These are phyloP conservation scores for Saccharomycopsis synnaedendra DNA, from an alignment of 805 yeast genomes.

Conservation along the genomic window DNA sequence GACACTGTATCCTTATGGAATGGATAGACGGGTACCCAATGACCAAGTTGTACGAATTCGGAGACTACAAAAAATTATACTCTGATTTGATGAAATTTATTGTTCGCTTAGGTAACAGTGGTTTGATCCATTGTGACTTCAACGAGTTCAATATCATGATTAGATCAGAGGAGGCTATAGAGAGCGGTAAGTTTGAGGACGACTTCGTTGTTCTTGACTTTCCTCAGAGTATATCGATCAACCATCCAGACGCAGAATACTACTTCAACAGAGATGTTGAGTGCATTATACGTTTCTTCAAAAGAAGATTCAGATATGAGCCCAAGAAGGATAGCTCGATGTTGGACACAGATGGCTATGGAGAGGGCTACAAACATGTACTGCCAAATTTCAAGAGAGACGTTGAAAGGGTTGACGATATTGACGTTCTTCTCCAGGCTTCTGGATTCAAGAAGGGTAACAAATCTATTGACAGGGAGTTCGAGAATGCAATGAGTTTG, in stretches of 20 bases:
- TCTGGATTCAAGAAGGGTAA: conserved; percentile 54
- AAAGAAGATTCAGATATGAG: conserved; percentile 59
- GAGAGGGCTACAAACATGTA: conserved; percentile 65
- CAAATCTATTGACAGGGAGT: conserved; percentile 21
- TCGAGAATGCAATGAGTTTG: conserved; percentile 18
- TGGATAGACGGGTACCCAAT: conserved; percentile 82
- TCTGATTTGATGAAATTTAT: conserved; percentile 80
- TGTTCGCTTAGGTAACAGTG: conserved; percentile 73
- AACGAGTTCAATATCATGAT: conserved; percentile 94
- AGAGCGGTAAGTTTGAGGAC: conserved; percentile 34
- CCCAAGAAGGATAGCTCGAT: conserved; percentile 59
- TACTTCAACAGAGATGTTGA: conserved; percentile 91
- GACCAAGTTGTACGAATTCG: conserved; percentile 69
- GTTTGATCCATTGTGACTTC: conserved; percentile 94
- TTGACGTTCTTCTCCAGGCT: conserved; percentile 85
- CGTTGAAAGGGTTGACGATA: conserved; percentile 49
- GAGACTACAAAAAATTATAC: conserved; percentile 60
- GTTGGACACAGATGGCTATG: conserved; percentile 71
- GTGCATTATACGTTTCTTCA: conserved; percentile 77
- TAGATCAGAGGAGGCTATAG: conserved; percentile 39
- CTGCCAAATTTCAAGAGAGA: conserved; percentile 77
- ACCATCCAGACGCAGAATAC: conserved; percentile 77
- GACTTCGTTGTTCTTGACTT: conserved; percentile 92
- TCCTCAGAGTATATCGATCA: conserved; percentile 94
- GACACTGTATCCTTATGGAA: conserved; percentile 92